Evolutionary conservation across 768 basidiomycete species (phyloP).

Genomic region (Mycena polygramma): DNA sequence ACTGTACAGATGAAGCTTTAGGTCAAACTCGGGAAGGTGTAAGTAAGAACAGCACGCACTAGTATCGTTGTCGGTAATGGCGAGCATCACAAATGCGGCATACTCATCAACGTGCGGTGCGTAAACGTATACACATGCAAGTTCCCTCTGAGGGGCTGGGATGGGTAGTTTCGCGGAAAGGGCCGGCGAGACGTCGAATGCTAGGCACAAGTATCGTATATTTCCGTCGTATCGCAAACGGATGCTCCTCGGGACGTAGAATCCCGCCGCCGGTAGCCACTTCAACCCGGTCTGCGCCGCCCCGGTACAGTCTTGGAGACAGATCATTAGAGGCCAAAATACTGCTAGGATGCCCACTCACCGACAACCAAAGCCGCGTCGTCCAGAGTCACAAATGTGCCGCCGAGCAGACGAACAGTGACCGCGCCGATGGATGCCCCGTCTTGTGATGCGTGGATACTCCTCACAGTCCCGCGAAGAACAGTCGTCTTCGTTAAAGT

Average conservation of each 20-base stretch:
- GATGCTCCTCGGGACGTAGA: neutral
- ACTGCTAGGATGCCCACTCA: neutral
- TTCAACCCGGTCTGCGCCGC: constrained; percentile 11
- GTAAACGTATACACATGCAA: too few relatives aligned
- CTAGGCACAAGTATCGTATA: neutral
- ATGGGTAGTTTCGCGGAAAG: constrained; percentile 16
- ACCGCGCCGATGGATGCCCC: constrained; percentile 6
- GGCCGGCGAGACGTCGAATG: constrained; percentile 7
- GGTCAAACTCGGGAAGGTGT: too few relatives aligned
- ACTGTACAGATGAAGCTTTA: too few relatives aligned
- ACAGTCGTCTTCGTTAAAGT: constrained; percentile 6
- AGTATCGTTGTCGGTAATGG: too few relatives aligned
- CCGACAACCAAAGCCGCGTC: constrained; percentile 27
- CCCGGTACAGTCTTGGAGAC: constrained; percentile 30
- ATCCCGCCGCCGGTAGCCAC: neutral
- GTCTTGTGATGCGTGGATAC: neutral
- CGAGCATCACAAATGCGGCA: neutral
- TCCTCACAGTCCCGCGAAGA: constrained; percentile 18
- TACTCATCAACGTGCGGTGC: neutral
- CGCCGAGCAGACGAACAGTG: constrained; percentile 1
- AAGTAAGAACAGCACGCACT: too few relatives aligned
- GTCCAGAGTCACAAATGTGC: neutral
- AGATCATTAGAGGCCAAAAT: neutral
- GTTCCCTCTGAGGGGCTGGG: neutral
- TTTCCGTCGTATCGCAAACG: constrained; percentile 1